Evolutionary conservation across 2,329 filamentous ascomycete genomes (phyloP), one percentile per base, ranked within the genome.

Genomic region (Penicillium sp.): DNA sequence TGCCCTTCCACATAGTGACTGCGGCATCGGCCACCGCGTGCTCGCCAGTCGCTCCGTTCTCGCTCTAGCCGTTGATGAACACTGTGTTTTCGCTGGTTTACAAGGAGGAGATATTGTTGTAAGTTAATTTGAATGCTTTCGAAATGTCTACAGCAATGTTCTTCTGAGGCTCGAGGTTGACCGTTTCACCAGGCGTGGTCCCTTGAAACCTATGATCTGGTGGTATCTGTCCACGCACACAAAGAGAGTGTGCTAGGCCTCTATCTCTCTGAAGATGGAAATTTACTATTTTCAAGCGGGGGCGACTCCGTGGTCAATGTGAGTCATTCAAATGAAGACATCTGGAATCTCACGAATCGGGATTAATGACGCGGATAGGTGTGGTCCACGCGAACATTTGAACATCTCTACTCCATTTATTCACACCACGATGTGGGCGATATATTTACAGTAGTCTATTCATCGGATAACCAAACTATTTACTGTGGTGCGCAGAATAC

Each of bases 401-500:
- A 82, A 54, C 86, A 89, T 29, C 81, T 94, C 1, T 94, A 92
- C 77, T 91, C 94, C 61, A 89, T 97, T 59, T 96, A 96, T 78
- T 95, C 92, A 60, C 88, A 88, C 47, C 93, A 96, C 74, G 94
- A 97, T 66, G 89, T 96, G 39, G 94, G 94, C 57, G 94, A 99
- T 76, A 86, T 99, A 57, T 97, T 97, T 72, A 96, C 91, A 65
- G 87, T 96, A n/a, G 89, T 88, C 1, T 97, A 96, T 73, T 96
- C 92, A 4, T 78, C 85, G 7, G 82, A 86, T 63, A 81, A 90
- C 66, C 84, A 93, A 63, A 96, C 89, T 0, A 82, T 96, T 4
- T 97, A 96, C 72, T 84, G 96, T 42, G 94, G 94, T 55, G 90
- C 92, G 0, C 94, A 97, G 71, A 97, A 97, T 69, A 94, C 92